These are phyloP conservation scores for Eucalyptus paniculata DNA, from an alignment of 345 rosid species.

Conservation along the genomic window DNA sequence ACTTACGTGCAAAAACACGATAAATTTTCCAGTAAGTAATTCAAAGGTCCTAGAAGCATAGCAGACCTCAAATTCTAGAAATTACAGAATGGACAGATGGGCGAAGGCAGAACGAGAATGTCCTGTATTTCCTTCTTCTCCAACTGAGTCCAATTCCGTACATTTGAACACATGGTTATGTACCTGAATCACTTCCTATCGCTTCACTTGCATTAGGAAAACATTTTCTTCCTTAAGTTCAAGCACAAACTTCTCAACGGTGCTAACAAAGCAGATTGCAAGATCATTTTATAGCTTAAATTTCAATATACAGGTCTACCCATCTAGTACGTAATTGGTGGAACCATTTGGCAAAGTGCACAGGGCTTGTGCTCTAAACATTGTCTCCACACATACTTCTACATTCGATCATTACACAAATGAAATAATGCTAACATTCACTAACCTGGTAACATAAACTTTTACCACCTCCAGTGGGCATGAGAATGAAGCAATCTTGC, in stretches of 20 bases:
- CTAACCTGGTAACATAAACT: neutral
- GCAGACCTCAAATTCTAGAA: neutral
- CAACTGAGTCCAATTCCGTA: too few relatives aligned
- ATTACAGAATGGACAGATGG: neutral
- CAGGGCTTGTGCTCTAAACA: neutral
- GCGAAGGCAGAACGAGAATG: neutral
- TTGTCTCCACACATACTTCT: neutral
- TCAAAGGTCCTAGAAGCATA: neutral
- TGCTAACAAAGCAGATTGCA: neutral
- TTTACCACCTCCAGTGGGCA: neutral
- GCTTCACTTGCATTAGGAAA: too few relatives aligned
- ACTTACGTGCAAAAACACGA: neutral
- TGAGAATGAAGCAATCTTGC: neutral
- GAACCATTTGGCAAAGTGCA: neutral
- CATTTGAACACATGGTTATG: too few relatives aligned
- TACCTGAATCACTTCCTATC: too few relatives aligned
- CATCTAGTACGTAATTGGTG: neutral
- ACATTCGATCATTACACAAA: neutral
- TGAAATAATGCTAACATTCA: neutral
- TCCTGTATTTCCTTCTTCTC: neutral
- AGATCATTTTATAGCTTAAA: neutral
- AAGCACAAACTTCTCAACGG: neutral
- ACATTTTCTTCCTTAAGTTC: too few relatives aligned
- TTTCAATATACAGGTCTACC: neutral
- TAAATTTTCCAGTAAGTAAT: neutral